phyloP scores from a whole-genome alignment of 345 rosid species.

The Melaleuca quinquenervia region DNA sequence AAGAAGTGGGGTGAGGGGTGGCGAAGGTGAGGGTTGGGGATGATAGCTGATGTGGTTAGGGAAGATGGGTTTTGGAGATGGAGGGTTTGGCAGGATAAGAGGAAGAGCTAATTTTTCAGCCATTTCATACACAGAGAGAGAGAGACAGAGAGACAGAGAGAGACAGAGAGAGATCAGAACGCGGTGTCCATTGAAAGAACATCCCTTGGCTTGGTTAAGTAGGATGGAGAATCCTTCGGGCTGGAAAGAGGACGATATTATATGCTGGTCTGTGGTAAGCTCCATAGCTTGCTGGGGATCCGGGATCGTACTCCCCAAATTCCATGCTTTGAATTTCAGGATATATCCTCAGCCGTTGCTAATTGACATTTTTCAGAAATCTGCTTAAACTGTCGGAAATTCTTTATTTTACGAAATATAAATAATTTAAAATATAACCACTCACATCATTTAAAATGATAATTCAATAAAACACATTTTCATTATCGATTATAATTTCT shows the following conservation, averaged over 20 bases:
- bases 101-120: conserved; percentile 68
- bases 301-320: background rate
- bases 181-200: background rate
- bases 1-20: conserved; percentile 9
- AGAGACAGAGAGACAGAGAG: background rate
- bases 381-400: background rate
- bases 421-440: background rate
- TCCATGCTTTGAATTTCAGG: too few species aligned
- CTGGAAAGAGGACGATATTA: background rate
- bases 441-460: background rate
- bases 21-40: conserved; percentile 2
- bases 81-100: conserved; percentile 52
- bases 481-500: too few species aligned
- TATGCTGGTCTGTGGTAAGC: background rate
- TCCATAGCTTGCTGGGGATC: background rate
- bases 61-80: conserved; percentile 36
- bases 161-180: background rate
- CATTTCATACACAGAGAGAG: conserved; percentile 25
- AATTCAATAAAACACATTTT: background rate
- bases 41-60: conserved; percentile 18
- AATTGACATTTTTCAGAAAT: background rate
- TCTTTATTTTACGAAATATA: too few species aligned
- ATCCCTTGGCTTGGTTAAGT: background rate
- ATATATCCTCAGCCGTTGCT: background rate
- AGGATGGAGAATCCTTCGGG: background rate